These are phyloP conservation scores for Fusarium tupiense DNA, from an alignment of 2,329 filamentous ascomycete species.

Conservation along the genomic window DNA sequence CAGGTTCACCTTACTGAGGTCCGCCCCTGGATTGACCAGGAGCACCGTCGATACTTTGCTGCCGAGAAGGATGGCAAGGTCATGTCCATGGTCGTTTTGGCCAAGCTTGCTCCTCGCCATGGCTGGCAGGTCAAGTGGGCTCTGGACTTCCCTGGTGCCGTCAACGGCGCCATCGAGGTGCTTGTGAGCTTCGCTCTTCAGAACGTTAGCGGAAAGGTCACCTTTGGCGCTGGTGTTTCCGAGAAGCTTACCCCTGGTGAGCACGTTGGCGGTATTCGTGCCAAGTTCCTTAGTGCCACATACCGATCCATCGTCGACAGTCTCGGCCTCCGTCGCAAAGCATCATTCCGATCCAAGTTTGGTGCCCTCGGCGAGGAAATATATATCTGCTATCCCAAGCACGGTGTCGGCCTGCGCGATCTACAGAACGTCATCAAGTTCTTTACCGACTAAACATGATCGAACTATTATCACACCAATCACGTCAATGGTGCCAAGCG, in stretches of 20 bases:
- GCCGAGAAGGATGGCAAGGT: slow-evolving; percentile 79
- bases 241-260: slow-evolving; percentile 79
- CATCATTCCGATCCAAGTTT: slow-evolving; percentile 90
- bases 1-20: slow-evolving; percentile 94
- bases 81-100: slow-evolving; percentile 81
- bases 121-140: slow-evolving; percentile 97
- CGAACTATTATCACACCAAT: background rate
- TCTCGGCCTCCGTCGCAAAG: slow-evolving; percentile 84
- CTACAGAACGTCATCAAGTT: slow-evolving; percentile 89
- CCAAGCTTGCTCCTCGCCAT: slow-evolving; percentile 80
- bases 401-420: slow-evolving; percentile 83
- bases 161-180: slow-evolving; percentile 88
- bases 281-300: slow-evolving; percentile 82
- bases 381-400: slow-evolving; percentile 89
- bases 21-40: slow-evolving; percentile 84
- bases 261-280: slow-evolving; percentile 81
- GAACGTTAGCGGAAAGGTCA: slow-evolving; percentile 67
- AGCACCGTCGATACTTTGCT: slow-evolving; percentile 87
- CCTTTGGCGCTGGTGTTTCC: slow-evolving; percentile 87
- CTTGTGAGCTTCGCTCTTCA: slow-evolving; percentile 77
- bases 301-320: slow-evolving; percentile 86
- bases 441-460: slow-evolving; percentile 74
- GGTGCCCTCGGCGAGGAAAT: slow-evolving; percentile 85
- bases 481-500: slow-evolving; percentile 1
- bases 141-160: slow-evolving; percentile 88